These are phyloP conservation scores for Globisporangium cystogenes DNA, from an alignment of 352 stramenopile species.

Conservation along the genomic window DNA sequence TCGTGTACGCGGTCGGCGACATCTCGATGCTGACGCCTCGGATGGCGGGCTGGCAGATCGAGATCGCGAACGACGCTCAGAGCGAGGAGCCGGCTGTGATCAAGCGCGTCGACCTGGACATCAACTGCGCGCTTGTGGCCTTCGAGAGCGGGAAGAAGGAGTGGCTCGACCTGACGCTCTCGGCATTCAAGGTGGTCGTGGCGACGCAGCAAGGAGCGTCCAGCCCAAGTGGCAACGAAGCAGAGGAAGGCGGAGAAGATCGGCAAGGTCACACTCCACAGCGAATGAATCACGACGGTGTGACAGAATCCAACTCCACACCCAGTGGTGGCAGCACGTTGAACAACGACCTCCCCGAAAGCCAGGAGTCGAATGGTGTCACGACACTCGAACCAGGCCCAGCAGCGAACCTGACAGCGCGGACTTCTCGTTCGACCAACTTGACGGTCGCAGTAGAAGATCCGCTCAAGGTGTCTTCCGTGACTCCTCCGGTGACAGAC, in stretches of 20 bases:
- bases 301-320: neutral
- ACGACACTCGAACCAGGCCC: neutral
- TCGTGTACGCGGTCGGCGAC: slow-evolving; percentile 40
- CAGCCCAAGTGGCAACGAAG: neutral
- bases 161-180: slow-evolving; percentile 46
- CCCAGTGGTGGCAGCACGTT: no score
- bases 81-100: slow-evolving; percentile 20
- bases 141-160: slow-evolving; percentile 43
- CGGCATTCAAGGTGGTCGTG: slow-evolving; percentile 34
- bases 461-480: neutral
- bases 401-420: neutral
- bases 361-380: neutral
- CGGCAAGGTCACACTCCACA: neutral
- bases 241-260: neutral
- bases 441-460: neutral
- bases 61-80: slow-evolving; percentile 23
- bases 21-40: slow-evolving; percentile 18
- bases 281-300: neutral
- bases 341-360: neutral
- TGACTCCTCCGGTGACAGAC: neutral
- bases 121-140: slow-evolving; percentile 48
- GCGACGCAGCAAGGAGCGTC: slow-evolving; percentile 3
- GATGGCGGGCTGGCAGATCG: slow-evolving; percentile 45
- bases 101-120: slow-evolving; percentile 41
- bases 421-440: neutral